These are phyloP conservation scores for Mimosa pudica DNA, from an alignment of 306 rosid species.

Conservation along the genomic window DNA sequence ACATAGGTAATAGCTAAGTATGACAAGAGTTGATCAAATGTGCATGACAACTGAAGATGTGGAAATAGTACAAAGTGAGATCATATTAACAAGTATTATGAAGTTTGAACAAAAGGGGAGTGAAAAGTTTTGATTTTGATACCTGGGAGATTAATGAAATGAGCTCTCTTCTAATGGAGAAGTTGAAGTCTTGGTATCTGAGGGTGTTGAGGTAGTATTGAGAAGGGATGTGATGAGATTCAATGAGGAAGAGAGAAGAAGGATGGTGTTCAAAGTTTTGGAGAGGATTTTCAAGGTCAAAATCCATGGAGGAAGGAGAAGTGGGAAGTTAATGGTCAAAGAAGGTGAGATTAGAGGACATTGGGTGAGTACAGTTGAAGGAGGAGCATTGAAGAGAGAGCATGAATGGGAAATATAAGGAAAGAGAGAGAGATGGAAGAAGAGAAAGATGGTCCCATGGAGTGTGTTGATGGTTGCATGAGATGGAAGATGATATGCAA, in stretches of 20 bases:
- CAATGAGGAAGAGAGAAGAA: constrained; percentile 53
- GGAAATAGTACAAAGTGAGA: neutral
- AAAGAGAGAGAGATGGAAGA: neutral
- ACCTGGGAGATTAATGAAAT: constrained; percentile 62
- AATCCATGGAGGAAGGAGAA: constrained; percentile 50
- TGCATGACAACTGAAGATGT: constrained; percentile 47
- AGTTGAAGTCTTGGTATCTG: constrained; percentile 37
- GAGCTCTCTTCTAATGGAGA: constrained; percentile 53
- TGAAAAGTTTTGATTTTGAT: neutral
- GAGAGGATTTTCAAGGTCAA: constrained; percentile 79
- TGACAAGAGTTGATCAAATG: constrained; percentile 51
- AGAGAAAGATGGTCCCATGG: neutral
- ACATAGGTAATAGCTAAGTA: constrained; percentile 71
- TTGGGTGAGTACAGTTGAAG: too few species aligned
- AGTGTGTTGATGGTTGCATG: neutral
- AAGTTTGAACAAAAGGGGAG: neutral
- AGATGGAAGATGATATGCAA: neutral
- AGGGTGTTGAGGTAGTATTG: constrained; percentile 46
- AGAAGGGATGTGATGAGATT: constrained; percentile 66
- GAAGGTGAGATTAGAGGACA: constrained; percentile 7
- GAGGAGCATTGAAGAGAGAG: neutral
- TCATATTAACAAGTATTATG: neutral
- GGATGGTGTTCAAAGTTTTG: constrained; percentile 33
- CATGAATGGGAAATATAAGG: constrained; percentile 20
- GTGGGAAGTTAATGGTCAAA: constrained; percentile 5